Evolutionary conservation across 352 stramenopile genomes (phyloP).

Genomic region (Phytophthora tentaculata): DNA sequence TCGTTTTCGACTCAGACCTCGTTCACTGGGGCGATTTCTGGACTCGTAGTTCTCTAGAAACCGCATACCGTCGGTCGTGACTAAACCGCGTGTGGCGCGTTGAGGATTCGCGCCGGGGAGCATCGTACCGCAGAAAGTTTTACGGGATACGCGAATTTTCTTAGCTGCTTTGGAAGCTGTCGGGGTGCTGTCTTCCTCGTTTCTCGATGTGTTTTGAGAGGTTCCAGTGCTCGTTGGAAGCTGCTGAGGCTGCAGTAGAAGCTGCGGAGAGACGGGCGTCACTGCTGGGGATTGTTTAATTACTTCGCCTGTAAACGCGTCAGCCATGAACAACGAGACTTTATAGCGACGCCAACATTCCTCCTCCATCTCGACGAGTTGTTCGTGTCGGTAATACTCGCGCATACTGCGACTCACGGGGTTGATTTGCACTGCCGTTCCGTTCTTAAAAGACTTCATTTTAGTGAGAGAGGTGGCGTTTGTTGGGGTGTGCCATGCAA

Average conservation of each 20-base stretch:
- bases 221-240: background rate
- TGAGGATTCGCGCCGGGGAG: constrained; percentile 32
- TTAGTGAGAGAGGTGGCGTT: constrained; percentile 35
- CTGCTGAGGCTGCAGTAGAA: background rate
- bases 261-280: background rate
- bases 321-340: constrained; percentile 64
- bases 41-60: constrained; percentile 67
- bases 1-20: constrained; percentile 7
- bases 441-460: constrained; percentile 53
- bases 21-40: constrained; percentile 23
- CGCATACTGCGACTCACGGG: constrained; percentile 56
- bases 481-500: constrained; percentile 17
- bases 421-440: constrained; percentile 57
- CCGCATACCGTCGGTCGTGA: constrained; percentile 64
- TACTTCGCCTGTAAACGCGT: constrained; percentile 32
- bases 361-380: constrained; percentile 67
- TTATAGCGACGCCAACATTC: constrained; percentile 81
- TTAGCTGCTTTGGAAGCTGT: constrained; percentile 29
- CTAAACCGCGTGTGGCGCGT: constrained; percentile 35
- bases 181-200: constrained; percentile 20
- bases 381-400: constrained; percentile 51
- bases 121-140: constrained; percentile 49
- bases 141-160: constrained; percentile 34
- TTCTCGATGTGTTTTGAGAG: constrained; percentile 4
- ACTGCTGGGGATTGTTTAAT: background rate